Percentiles rank a stretch among this genome's conserved stretches.
phyloP scores from a whole-genome alignment of 352 stramenopile genomes.

The Phytophthora pistaciae region DNA sequence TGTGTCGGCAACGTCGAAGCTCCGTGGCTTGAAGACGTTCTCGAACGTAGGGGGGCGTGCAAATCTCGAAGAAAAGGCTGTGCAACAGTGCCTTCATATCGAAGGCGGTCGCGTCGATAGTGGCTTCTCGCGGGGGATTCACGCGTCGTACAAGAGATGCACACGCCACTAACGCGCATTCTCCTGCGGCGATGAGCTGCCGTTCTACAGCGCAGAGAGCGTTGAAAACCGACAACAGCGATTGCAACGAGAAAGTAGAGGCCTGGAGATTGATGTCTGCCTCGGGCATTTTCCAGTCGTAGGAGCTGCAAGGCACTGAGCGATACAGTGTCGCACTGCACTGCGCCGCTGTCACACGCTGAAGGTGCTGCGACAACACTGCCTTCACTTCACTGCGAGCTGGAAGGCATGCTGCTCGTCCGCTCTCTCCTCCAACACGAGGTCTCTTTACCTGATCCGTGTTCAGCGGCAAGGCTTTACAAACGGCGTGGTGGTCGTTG shows the following conservation, averaged over 20 bases:
- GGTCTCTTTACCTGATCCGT: not conserved
- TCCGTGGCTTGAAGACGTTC: slow-evolving; percentile 1
- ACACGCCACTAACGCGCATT: not conserved
- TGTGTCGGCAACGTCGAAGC: not conserved
- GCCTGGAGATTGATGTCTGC: too few relatives aligned
- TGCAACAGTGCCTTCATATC: slow-evolving; percentile 31
- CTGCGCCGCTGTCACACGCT: slow-evolving; percentile 17
- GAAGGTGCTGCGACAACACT: slow-evolving; percentile 18
- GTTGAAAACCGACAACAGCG: not conserved
- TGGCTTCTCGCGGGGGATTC: slow-evolving; percentile 2
- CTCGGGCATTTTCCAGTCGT: too few relatives aligned
- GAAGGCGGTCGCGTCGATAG: slow-evolving; percentile 7
- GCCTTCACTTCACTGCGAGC: not conserved
- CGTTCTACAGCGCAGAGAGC: too few relatives aligned
- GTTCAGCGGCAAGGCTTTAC: not conserved
- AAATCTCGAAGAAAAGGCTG: slow-evolving; percentile 32
- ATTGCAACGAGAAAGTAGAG: too few relatives aligned
- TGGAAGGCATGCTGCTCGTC: not conserved
- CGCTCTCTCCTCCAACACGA: slow-evolving; percentile 3
- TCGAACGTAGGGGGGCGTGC: slow-evolving; percentile 14
- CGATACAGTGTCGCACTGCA: slow-evolving; percentile 2
- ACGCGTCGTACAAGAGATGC: not conserved
- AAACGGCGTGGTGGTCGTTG: not conserved
- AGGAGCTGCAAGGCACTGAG: not conserved
- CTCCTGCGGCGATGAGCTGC: not conserved